These are phyloP conservation scores for Mycena epipterygia DNA, from an alignment of 768 basidiomycete species.

Conservation along the genomic window DNA sequence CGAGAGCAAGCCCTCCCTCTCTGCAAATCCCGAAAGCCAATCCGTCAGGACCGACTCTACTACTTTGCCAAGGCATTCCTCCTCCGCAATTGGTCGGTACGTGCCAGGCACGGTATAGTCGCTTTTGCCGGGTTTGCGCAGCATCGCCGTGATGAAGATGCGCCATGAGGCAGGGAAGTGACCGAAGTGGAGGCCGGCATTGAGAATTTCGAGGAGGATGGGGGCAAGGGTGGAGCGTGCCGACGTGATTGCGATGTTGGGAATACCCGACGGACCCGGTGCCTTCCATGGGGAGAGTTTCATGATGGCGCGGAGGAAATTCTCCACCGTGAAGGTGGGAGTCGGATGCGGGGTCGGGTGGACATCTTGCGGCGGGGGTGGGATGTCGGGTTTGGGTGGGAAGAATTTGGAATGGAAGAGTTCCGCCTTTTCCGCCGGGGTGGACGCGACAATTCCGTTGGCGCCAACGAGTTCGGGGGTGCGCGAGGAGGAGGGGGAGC, in stretches of 20 bases:
- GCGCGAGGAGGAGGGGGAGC: neutral
- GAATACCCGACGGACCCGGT: neutral
- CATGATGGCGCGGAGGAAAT: neutral
- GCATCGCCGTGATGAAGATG: neutral
- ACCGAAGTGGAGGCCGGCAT: neutral
- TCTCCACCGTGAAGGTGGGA: neutral
- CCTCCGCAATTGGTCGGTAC: neutral
- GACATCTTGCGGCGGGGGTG: neutral
- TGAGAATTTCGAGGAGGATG: neutral
- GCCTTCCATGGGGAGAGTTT: slow-evolving; percentile 4
- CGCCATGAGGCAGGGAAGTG: neutral
- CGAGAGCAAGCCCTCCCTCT: neutral
- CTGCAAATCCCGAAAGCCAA: neutral
- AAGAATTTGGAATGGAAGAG: neutral
- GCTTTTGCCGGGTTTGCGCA: neutral
- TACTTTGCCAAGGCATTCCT: neutral
- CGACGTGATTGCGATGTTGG: neutral
- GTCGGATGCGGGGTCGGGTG: neutral
- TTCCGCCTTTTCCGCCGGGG: no score
- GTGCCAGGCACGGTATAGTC: neutral
- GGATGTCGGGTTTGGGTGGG: neutral
- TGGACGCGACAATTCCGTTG: no score
- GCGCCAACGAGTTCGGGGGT: neutral
- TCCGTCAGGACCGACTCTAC: neutral
- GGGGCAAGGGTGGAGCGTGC: neutral